phyloP scores from a whole-genome alignment of 192 early-diverging fungal species.

The Chytriomyces hyalinus region DNA sequence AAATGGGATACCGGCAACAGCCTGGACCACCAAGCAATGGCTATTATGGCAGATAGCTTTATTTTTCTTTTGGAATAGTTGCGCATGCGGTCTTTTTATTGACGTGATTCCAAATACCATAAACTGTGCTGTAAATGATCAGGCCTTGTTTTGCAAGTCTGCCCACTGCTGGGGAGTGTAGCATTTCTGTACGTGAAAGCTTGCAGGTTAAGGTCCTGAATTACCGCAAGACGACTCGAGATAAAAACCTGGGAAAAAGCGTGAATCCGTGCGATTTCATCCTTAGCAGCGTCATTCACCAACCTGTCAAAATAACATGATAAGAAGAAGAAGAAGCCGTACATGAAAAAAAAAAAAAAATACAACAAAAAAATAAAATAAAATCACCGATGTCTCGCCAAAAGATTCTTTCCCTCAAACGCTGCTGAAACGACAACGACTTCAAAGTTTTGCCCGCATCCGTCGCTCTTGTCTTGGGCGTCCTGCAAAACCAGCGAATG shows the following conservation, averaged over 20 bases:
- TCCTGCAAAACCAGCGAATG: constrained; percentile 32
- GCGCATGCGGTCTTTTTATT: too few species aligned
- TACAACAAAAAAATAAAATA: background rate
- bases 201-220: constrained; percentile 1
- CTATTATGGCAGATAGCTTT: too few species aligned
- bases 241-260: constrained; percentile 79
- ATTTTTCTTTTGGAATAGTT: too few species aligned
- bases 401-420: constrained; percentile 73
- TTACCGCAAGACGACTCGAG: background rate
- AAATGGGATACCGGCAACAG: background rate
- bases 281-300: constrained; percentile 81
- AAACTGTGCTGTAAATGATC: too few species aligned
- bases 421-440: constrained; percentile 73
- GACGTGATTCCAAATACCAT: too few species aligned
- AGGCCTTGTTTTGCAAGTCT: background rate
- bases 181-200: constrained; percentile 57
- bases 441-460: constrained; percentile 84
- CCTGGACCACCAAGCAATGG: too few species aligned
- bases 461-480: constrained; percentile 67
- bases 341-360: background rate
- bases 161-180: constrained; percentile 72
- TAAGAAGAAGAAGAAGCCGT: constrained; percentile 12
- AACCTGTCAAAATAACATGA: constrained; percentile 43
- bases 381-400: constrained; percentile 71
- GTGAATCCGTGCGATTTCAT: constrained; percentile 78